Evolutionary conservation across 1,284 basidiomycete species (phyloP), one percentile per base, ranked within the genome.

Genomic region (Schizophyllum amplum): DNA sequence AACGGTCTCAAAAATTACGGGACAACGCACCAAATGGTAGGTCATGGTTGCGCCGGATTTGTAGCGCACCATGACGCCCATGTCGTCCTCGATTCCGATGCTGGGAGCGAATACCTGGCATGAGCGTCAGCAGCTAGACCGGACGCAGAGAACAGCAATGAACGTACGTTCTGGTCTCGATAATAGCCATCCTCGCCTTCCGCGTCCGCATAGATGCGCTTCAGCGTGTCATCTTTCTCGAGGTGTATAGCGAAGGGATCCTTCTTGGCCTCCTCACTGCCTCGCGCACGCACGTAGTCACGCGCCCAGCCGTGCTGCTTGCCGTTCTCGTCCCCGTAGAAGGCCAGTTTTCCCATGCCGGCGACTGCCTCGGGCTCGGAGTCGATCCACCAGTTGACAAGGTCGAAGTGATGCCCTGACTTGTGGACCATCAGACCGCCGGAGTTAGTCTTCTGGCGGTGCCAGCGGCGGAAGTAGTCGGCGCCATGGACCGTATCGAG

Each of bases 381-480:
- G 55, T 78, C 73, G 61, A 81, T 71, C 80, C 79, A 82, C 73
- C 79, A 82, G 62, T 81, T 81, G 53, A 81, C 74, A 47, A 77
- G 70, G 60, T 77, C 76, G 57, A 76, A 77, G 61, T 82, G 79
- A 61, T 82, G 80, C 0, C 76, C 77, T 13, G 76, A 72, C 66
- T 81, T 80, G 69, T 81, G 79, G 0, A 80, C 74, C 76, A 80
- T 78, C 21, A 79, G 66, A 2, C 78, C 79, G 5, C 79, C 79
- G 0, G 75, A 78, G 60, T 75, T 73, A 53, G 71, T 68, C 67
- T 80, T 82, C 64, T 77, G 75, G 47, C 77, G 67, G 61, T 81
- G 79, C 78, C 79, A 81, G 53, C 79, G 70, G 22, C 77, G 70
- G 66, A 79, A 80, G 66, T 79, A 79, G 67, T 82, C 79, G n/a